These are phyloP conservation scores for Bromus sterilis DNA, from an alignment of 176 grass and related monocot species.

Conservation along the genomic window DNA sequence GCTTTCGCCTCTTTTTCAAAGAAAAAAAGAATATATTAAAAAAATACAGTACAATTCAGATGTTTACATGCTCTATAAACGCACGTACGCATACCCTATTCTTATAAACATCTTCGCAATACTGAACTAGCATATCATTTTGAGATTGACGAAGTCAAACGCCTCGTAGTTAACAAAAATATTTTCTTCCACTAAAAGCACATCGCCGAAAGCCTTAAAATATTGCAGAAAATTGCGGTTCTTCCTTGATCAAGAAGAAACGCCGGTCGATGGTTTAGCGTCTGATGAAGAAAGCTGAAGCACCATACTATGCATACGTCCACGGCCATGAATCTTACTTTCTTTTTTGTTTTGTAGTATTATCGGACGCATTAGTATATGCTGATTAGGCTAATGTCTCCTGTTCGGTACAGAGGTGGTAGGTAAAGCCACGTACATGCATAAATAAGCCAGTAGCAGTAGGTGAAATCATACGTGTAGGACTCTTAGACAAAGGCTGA, in stretches of 20 bases:
- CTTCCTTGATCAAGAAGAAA: neutral
- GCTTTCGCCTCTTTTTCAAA: no score
- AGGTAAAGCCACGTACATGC: conserved; percentile 11
- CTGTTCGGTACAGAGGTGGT: neutral
- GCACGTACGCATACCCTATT: no score
- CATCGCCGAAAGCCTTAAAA: no score
- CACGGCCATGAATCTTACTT: neutral
- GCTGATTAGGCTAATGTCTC: neutral
- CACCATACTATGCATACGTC: neutral
- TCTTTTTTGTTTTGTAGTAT: neutral
- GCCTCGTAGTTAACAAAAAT: no score
- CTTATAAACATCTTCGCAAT: no score
- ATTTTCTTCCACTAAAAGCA: no score
- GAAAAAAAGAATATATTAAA: no score
- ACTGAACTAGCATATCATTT: no score
- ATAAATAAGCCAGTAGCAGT: conserved; percentile 10
- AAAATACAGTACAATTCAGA: no score
- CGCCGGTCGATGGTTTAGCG: neutral
- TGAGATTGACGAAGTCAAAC: no score
- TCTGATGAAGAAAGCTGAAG: conserved; percentile 2
- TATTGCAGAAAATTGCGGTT: no score
- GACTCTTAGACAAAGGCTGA: neutral
- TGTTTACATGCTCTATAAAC: no score
- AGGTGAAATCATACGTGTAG: conserved; percentile 34
- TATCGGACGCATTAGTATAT: neutral